These are phyloP conservation scores for Vaucheria bursata DNA, from an alignment of 352 stramenopile genomes.

Conservation along the genomic window DNA sequence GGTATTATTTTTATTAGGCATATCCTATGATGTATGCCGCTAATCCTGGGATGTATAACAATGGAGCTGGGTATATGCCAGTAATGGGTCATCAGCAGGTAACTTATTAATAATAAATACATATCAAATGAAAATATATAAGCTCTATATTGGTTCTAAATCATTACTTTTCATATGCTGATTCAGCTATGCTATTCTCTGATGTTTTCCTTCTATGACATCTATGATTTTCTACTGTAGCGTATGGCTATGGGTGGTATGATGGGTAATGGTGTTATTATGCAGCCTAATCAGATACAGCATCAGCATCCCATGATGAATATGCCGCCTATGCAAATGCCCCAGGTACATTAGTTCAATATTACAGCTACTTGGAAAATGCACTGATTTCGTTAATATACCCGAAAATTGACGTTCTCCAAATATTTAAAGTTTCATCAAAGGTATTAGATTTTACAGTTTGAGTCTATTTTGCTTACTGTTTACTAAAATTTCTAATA, in stretches of 20 bases:
- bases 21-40: conserved; percentile 5
- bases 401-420: too few relatives aligned
- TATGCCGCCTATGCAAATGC: not conserved
- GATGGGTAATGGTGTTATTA: not conserved
- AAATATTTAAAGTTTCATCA: too few relatives aligned
- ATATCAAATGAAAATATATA: not conserved
- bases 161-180: too few relatives aligned
- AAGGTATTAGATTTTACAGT: too few relatives aligned
- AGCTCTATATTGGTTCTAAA: not conserved
- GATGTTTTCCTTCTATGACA: not conserved
- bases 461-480: too few relatives aligned
- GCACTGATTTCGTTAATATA: too few relatives aligned
- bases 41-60: not conserved
- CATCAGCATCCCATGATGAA: not conserved
- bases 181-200: too few relatives aligned
- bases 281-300: not conserved
- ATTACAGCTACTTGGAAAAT: too few relatives aligned
- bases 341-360: not conserved
- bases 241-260: not conserved
- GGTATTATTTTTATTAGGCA: too few relatives aligned
- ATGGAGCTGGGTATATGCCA: not conserved
- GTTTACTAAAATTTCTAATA: too few relatives aligned
- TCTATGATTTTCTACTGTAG: not conserved
- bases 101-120: not conserved
- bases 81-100: conserved; percentile 7